Conservation (phyloP, 2,329 filamentous ascomycete genomes). For the Calcarisporium arbuscula region DNA sequence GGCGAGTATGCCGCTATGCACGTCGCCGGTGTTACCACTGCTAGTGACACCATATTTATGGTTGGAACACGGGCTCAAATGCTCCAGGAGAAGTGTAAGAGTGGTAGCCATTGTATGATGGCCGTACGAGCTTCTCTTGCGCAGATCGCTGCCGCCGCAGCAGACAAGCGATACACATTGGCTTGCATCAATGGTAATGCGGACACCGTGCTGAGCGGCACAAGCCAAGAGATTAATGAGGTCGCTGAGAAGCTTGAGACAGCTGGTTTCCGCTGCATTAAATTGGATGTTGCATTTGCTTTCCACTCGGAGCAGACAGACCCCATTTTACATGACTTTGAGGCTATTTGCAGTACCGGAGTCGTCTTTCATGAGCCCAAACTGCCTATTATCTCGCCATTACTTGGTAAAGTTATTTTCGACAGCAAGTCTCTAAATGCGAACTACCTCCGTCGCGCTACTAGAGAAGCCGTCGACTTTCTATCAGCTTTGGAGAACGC, state of each 20-base stretch:
- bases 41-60: slow-evolving; percentile 53
- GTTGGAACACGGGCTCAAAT: slow-evolving; percentile 54
- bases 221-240: slow-evolving; percentile 7
- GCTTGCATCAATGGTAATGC: slow-evolving; percentile 59
- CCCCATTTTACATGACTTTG: slow-evolving; percentile 41
- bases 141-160: slow-evolving; percentile 11
- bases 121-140: slow-evolving; percentile 19
- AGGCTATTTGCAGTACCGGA: slow-evolving; percentile 14
- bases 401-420: slow-evolving; percentile 45
- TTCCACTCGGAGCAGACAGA: slow-evolving; percentile 32
- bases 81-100: slow-evolving; percentile 46
- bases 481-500: background rate
- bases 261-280: slow-evolving; percentile 22
- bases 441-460: slow-evolving; percentile 5
- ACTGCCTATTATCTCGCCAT: slow-evolving; percentile 23
- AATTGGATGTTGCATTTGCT: slow-evolving; percentile 28
- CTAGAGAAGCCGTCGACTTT: slow-evolving; percentile 2
- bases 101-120: slow-evolving; percentile 26
- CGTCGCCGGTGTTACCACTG: slow-evolving; percentile 56
- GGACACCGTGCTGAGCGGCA: slow-evolving; percentile 45
- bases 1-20: slow-evolving; percentile 59
- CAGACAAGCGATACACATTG: slow-evolving; percentile 22
- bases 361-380: slow-evolving; percentile 2
- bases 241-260: slow-evolving; percentile 2
- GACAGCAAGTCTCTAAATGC: slow-evolving; percentile 17